Conservation (phyloP, 1,284 basidiomycete species). For the Papiliotrema nemorosa region DNA sequence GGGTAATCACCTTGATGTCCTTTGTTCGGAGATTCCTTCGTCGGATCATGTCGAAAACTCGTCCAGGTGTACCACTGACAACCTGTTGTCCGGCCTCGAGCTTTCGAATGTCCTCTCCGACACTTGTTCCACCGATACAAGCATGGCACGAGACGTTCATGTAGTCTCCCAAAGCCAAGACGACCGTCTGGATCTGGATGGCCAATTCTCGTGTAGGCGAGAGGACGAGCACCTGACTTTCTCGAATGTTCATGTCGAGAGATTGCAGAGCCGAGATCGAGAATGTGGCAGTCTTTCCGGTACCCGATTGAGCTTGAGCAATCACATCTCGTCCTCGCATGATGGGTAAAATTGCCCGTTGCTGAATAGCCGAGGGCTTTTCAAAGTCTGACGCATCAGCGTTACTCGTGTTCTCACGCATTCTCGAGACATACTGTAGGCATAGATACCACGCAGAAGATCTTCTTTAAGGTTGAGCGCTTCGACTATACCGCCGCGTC, state of each 20-base stretch:
- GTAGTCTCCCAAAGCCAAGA: slow-evolving; percentile 95
- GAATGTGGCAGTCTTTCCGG: slow-evolving; percentile 99
- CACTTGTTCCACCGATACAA: slow-evolving; percentile 95
- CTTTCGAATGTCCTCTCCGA: slow-evolving; percentile 97
- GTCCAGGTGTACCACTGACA: slow-evolving; percentile 94
- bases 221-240: slow-evolving; percentile 94
- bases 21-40: slow-evolving; percentile 87
- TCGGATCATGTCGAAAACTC: slow-evolving; percentile 99
- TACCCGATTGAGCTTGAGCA: slow-evolving; percentile 98
- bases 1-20: slow-evolving; percentile 94
- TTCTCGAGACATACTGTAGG: slow-evolving; percentile 79
- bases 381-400: slow-evolving; percentile 72
- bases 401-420: background rate
- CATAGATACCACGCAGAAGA: slow-evolving; percentile 93
- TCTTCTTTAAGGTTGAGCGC: slow-evolving; percentile 94
- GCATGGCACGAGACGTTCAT: slow-evolving; percentile 99
- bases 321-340: slow-evolving; percentile 94
- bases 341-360: slow-evolving; percentile 94
- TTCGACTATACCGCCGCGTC: slow-evolving; percentile 64
- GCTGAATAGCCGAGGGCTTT: slow-evolving; percentile 98
- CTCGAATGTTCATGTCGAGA: slow-evolving; percentile 91
- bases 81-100: slow-evolving; percentile 98
- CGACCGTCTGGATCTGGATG: slow-evolving; percentile 97
- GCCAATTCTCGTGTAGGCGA: slow-evolving; percentile 93
- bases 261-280: slow-evolving; percentile 88